Evolutionary conservation across 805 yeast genomes (phyloP).

Genomic region (Candida alai): DNA sequence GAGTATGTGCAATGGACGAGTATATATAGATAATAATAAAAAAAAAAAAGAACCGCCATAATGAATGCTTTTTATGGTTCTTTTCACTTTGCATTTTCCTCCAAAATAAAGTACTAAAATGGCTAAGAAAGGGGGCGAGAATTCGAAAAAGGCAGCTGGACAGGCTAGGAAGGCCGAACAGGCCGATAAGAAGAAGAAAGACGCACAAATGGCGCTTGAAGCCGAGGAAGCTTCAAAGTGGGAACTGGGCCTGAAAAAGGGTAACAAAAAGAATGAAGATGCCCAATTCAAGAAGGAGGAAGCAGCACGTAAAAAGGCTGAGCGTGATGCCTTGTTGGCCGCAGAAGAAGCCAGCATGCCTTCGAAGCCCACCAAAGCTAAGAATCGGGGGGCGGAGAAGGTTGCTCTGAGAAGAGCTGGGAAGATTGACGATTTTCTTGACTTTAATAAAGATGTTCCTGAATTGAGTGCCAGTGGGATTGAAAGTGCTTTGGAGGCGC

Average conservation of each 20-base stretch:
- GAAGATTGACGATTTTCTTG: constrained; percentile 66
- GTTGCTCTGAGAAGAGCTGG: constrained; percentile 57
- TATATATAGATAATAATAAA: no score
- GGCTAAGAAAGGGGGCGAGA: constrained; percentile 50
- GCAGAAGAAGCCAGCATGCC: constrained; percentile 67
- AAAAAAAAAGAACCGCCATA: no score
- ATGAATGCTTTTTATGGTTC: no score
- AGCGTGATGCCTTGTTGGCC: constrained; percentile 62
- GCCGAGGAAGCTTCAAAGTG: constrained; percentile 61
- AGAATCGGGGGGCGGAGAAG: constrained; percentile 67
- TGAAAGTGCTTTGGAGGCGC: constrained; percentile 75
- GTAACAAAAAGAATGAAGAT: constrained; percentile 65
- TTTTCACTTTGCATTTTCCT: background rate
- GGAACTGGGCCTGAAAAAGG: constrained; percentile 70
- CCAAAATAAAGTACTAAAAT: no score
- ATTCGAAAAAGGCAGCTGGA: constrained; percentile 57
- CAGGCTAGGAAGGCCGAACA: constrained; percentile 65
- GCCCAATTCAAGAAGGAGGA: constrained; percentile 69
- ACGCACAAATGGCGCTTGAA: constrained; percentile 42
- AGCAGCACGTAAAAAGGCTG: constrained; percentile 77
- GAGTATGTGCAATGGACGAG: background rate
- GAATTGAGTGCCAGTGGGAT: constrained; percentile 70
- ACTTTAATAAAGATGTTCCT: constrained; percentile 43
- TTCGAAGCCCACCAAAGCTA: constrained; percentile 46
- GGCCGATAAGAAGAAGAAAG: constrained; percentile 55